Evolutionary conservation across 2,329 filamentous ascomycete species (phyloP).

Genomic region (Exophiala oligosperma): DNA sequence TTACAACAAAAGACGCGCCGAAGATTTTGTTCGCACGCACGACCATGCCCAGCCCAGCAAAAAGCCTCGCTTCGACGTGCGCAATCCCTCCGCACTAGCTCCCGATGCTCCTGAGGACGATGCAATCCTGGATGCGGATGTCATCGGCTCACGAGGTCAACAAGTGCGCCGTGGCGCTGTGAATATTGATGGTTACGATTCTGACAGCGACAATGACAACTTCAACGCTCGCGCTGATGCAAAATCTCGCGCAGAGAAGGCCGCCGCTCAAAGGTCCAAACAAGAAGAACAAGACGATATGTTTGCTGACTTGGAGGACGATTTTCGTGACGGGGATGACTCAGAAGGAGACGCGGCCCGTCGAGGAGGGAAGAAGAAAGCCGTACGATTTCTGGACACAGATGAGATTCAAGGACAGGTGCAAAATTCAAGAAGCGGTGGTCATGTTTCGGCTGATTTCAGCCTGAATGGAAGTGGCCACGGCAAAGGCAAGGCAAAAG

Average conservation of each 20-base stretch:
- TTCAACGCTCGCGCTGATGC: conserved; percentile 73
- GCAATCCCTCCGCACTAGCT: conserved; percentile 89
- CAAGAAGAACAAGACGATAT: conserved; percentile 62
- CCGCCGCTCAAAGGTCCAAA: conserved; percentile 42
- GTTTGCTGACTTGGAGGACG: conserved; percentile 73
- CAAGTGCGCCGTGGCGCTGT: conserved; percentile 88
- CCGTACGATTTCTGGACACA: conserved; percentile 59
- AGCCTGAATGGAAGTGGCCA: conserved; percentile 33
- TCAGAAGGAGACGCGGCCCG: conserved; percentile 51
- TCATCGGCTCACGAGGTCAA: conserved; percentile 73
- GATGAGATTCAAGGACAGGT: conserved; percentile 80
- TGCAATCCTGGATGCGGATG: conserved; percentile 81
- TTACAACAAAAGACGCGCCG: conserved; percentile 68
- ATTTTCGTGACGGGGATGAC: conserved; percentile 55
- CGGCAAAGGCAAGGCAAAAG: conserved; percentile 25
- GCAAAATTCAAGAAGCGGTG: conserved; percentile 69
- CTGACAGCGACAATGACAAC: conserved; percentile 86
- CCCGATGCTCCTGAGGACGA: conserved; percentile 76
- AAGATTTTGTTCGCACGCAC: conserved; percentile 75
- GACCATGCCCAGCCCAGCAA: conserved; percentile 58
- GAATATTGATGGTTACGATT: conserved; percentile 95
- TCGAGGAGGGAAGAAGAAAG: conserved; percentile 58
- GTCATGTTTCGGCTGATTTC: conserved; percentile 63
- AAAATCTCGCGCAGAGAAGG: conserved; percentile 49
- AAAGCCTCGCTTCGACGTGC: conserved; percentile 88